These are phyloP conservation scores for Candida sanyaensis DNA, from an alignment of 1,139 yeast species.

Conservation along the genomic window DNA sequence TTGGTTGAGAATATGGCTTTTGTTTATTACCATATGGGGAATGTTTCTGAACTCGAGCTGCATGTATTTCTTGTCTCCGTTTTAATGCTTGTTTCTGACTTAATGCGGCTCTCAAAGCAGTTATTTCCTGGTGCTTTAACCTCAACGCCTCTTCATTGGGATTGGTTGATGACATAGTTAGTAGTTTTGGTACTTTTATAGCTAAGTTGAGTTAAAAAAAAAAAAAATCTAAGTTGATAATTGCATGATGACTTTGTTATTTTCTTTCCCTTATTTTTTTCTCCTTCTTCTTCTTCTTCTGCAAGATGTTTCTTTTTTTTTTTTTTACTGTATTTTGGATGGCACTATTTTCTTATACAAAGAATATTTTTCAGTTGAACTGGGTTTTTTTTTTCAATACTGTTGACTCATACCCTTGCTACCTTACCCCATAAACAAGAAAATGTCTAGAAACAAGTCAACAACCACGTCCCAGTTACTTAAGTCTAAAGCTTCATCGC, in stretches of 20 bases:
- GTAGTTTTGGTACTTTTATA: not conserved
- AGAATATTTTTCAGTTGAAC: no score
- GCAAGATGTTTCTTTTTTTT: not conserved
- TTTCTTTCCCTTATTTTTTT: not conserved
- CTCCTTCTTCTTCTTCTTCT: not conserved
- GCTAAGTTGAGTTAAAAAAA: not conserved
- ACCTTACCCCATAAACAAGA: not conserved
- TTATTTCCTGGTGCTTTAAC: conserved; percentile 35
- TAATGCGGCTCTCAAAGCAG: conserved; percentile 31
- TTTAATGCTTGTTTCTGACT: conserved; percentile 18
- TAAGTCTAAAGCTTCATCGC: conserved; percentile 24
- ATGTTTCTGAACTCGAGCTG: conserved; percentile 7
- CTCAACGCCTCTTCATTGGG: conserved; percentile 24
- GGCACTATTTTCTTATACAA: not conserved
- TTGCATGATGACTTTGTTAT: not conserved
- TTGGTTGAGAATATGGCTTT: not conserved
- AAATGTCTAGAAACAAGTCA: conserved; percentile 19
- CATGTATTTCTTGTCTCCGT: conserved; percentile 7
- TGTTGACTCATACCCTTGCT: not conserved
- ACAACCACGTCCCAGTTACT: conserved; percentile 42
- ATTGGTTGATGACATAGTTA: conserved; percentile 11
- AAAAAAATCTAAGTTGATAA: no score
- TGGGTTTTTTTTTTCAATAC: no score
- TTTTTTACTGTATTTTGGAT: not conserved
- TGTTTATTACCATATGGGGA: conserved; percentile 1